Evolutionary conservation across 1,284 basidiomycete genomes (phyloP), one percentile per base, ranked within the genome.

Genomic region (Leccinum fallax): DNA sequence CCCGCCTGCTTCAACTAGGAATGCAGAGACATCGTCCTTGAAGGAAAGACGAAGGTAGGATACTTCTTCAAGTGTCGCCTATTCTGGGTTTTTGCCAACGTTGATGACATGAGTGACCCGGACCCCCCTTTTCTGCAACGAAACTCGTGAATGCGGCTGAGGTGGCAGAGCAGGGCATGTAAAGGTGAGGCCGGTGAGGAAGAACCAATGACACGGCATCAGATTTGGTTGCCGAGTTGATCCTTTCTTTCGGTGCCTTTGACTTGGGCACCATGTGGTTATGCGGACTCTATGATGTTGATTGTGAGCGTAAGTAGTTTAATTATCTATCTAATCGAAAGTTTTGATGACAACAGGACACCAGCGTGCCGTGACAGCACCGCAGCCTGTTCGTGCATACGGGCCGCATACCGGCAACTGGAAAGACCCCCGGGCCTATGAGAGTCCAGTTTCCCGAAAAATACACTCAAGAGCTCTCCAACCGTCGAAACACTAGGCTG

Each of bases 81-180:
- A 57, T 0, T 2, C 1, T 8, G 64, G 58, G 16, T 21, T 67
- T 32, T 53, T 67, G 5, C 64, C 66, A 1, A 65, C 53, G 19
- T 63, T 67, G 63, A 65, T 53, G 52, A 65, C 32, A 15, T 65
- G 63, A 26, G 64, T 65, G 10, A 67, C 65, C 5, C 10, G 30
- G 30, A 32, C 30, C 34, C 34, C 38, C 64, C 63, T 62, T 55
- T 30, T 48, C 32, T 2, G 57, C 11, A 6, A 65, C 10, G 28
- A 65, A 67, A 2, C 43, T 19, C 7, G 43, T 65, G 15, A 49
- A 65, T 15, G 5, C 36, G 1, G 26, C 8, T 34, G 32, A 13
- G 13, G 34, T 36, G 13, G 13, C 34, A 36, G 34, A 36, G 34
- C 7, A 36, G 13, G 34, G 11, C 13, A 36, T 13, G 34, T 36